Percentiles rank a stretch among this genome's conserved stretches.
These are phyloP conservation scores for Phytophthora kernoviae DNA, from an alignment of 352 stramenopile genomes.

Conservation along the genomic window DNA sequence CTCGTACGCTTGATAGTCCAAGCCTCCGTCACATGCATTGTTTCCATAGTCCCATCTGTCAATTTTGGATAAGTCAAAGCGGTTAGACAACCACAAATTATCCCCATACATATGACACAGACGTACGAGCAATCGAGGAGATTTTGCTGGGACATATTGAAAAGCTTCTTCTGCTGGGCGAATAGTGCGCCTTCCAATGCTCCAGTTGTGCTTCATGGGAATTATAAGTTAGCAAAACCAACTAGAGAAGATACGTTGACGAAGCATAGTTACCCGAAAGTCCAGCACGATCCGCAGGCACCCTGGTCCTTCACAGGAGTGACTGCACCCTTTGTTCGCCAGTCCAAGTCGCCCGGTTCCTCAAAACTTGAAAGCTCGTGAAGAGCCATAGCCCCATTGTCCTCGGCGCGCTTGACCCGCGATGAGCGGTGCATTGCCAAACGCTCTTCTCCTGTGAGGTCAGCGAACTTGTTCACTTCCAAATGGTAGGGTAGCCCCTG, in stretches of 20 bases:
- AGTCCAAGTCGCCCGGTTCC: conserved; percentile 82
- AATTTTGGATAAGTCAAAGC: conserved; percentile 4
- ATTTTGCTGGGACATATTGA: conserved; percentile 89
- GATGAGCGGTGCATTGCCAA: conserved; percentile 49
- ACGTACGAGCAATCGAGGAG: conserved; percentile 90
- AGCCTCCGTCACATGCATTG: conserved; percentile 87
- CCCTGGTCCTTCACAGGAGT: conserved; percentile 93
- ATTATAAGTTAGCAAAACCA: conserved; percentile 6
- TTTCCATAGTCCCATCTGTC: conserved; percentile 90
- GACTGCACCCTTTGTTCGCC: conserved; percentile 85
- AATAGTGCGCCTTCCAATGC: conserved; percentile 81
- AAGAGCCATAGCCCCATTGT: conserved; percentile 64
- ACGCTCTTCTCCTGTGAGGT: conserved; percentile 78
- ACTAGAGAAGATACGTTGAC: background rate
- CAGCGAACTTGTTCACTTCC: conserved; percentile 82
- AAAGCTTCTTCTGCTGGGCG: conserved; percentile 71
- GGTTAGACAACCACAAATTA: conserved; percentile 4
- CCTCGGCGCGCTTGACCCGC: conserved; percentile 49
- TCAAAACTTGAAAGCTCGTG: conserved; percentile 46
- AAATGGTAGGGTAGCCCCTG: conserved; percentile 82
- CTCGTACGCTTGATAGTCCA: conserved; percentile 91
- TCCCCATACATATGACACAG: background rate
- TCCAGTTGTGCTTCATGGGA: conserved; percentile 66
- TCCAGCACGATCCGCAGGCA: conserved; percentile 93
- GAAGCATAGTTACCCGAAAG: conserved; percentile 65